Base-by-base conservation (phyloP, 2,329 filamentous ascomycete genomes). In the Colletotrichum musicola region DNA sequence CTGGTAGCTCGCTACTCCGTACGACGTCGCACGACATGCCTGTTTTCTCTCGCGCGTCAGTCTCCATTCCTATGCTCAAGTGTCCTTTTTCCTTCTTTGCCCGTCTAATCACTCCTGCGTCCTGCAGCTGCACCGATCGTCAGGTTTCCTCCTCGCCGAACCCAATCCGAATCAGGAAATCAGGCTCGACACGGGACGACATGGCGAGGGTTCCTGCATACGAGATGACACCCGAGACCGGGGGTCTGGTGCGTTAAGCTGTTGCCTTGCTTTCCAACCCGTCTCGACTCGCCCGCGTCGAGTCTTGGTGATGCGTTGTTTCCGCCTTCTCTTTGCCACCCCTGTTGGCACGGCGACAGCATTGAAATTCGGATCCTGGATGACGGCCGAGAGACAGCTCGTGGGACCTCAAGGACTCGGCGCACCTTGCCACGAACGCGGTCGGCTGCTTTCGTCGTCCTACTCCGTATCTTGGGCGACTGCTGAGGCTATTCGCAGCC, bases 281-380 rank as follows among this genome's bases (percentile, higher is more conserved):
- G 30, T 46, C n/a, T 64, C 27, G 51, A 63, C 46, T 68, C 60
- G 60, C 50, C 54, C 18, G 30, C 49, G 22, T 49, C 20, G 60
- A 64, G 49, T 68, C 65, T 65, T 61, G 65, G 65, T 65, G 65
- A 68, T 68, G 65, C 65, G 65, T 56, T 65, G 55, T 65, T 50
- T n/a, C 56, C 42, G 30, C n/a, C 56, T 42, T 47, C 49, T 54
- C 30, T 68, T 58, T 49, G 53, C 47, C 61, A 25, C 50, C 57
- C 55, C 25, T 59, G 66, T 66, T 69, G 66, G 49, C 62, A 60
- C 57, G 62, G 66, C 55, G 66, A 69, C 66, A 44, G 66, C 66
- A 65, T 66, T 51, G 55, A 59, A 55, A 20, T 27, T 49, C 42
- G 44, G 25, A 50, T 60, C 55, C 49, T 58, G 22, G 25, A 56